phyloP scores from a whole-genome alignment of 805 yeast genomes.

The Ogataea ganodermae region DNA sequence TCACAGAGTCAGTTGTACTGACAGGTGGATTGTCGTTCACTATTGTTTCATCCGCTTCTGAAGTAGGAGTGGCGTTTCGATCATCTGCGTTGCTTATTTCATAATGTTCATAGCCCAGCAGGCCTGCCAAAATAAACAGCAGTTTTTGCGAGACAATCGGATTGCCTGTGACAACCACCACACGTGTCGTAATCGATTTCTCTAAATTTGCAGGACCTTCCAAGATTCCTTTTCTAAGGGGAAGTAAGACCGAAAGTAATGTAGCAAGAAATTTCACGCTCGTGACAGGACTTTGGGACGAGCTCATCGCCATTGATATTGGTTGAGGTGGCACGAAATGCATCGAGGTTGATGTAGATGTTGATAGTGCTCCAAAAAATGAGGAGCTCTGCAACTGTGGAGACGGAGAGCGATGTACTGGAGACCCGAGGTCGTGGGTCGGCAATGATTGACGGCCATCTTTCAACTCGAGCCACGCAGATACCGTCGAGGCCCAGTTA shows the following conservation, averaged over 20 bases:
- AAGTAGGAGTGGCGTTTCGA: not conserved
- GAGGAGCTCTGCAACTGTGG: constrained; percentile 3
- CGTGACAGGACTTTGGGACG: not conserved
- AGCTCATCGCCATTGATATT: not conserved
- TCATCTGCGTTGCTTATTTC: not conserved
- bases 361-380: not conserved
- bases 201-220: constrained; percentile 34
- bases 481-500: constrained; percentile 54
- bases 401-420: constrained; percentile 12
- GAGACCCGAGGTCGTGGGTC: constrained; percentile 9
- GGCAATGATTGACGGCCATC: constrained; percentile 38
- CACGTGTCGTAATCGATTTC: constrained; percentile 38
- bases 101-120: constrained; percentile 42
- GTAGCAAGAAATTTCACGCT: constrained; percentile 47
- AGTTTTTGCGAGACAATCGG: constrained; percentile 58
- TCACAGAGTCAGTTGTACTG: constrained; percentile 4
- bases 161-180: constrained; percentile 56
- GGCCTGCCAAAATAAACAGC: constrained; percentile 52
- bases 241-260: constrained; percentile 46
- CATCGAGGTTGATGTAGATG: constrained; percentile 1
- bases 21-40: not conserved
- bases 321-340: constrained; percentile 1
- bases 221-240: constrained; percentile 39
- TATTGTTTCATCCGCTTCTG: constrained; percentile 3
- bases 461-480: constrained; percentile 57